Base-by-base conservation (phyloP, 108 stramenopile species). In the Skeletonema menzelii region DNA sequence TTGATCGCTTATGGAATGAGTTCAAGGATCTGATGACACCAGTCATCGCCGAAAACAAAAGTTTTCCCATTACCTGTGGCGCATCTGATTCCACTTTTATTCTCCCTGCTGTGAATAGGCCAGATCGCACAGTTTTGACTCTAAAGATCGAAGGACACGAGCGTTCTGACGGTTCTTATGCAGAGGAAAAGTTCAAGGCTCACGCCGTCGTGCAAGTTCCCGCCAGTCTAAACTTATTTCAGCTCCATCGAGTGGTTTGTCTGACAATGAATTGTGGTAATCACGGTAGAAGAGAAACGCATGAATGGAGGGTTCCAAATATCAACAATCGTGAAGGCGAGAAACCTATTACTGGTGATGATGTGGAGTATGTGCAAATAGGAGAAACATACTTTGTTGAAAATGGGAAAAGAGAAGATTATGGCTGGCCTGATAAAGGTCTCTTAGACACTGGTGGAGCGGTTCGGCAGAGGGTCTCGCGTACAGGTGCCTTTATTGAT, bases 301-400 rank as follows among this genome's bases (percentile, higher is more conserved):
- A 49, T 49, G 47, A 49, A 6, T 49, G 47, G 22, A 19, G 20
- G 17, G 47, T 49, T 22, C 49, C 49, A 8, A 53, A 53, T 22
- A 10, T 53, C 49, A 22, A 7, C 20, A 53, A 22, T 22, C 1
- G 17, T 10, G 15, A 15, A 6, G 2, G 5, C 11, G 49, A 53
- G 10, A 20, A 5, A 24, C 22, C 22, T 22, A 20, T 53, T 22
- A 53, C 49, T 53, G 49, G 24, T 22, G 49, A 53, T 20, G 2
- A 53, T 10, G 19, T 53, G 22, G 20, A 53, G 8, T 53, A 53
- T 53, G 49, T 53, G 49, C 49, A 53, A 53, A 22, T 53, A 8
- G 49, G 49, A 22, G 49, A 53, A 8, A 53, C 49, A 8, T 53
- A 53, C 49, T 53, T 53, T 22, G 49, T 53, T 53, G 49, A 53